phyloP scores from a whole-genome alignment of 768 basidiomycete species.

The Paxillus ammoniavirescens region DNA sequence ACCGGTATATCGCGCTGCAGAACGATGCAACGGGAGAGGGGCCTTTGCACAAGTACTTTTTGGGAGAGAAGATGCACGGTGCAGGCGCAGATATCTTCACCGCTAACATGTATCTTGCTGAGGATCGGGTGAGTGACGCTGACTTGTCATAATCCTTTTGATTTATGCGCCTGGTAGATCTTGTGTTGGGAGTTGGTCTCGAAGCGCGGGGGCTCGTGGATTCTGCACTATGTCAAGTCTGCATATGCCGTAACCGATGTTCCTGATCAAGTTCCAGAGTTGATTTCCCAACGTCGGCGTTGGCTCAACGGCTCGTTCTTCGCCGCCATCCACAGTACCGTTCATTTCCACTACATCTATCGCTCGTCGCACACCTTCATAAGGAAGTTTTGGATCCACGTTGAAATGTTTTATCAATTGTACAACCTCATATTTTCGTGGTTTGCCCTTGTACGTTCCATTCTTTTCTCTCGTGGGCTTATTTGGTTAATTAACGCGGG shows the following conservation, averaged over 20 bases:
- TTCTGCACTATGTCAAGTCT: constrained; percentile 93
- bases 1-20: constrained; percentile 86
- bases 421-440: constrained; percentile 93
- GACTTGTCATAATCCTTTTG: background rate
- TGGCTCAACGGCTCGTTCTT: constrained; percentile 99
- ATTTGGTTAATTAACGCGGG: background rate
- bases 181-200: constrained; percentile 97
- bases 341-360: constrained; percentile 96
- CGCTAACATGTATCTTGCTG: constrained; percentile 95
- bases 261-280: constrained; percentile 90
- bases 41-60: constrained; percentile 92
- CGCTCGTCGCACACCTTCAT: constrained; percentile 79
- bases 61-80: constrained; percentile 94
- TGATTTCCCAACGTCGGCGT: constrained; percentile 91
- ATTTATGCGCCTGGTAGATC: constrained; percentile 50
- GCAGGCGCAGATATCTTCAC: constrained; percentile 90
- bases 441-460: constrained; percentile 68
- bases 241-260: constrained; percentile 93
- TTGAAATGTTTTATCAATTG: constrained; percentile 88
- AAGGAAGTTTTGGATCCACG: constrained; percentile 91
- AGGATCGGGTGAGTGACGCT: constrained; percentile 61
- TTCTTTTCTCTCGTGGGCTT: background rate
- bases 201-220: constrained; percentile 89
- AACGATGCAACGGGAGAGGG: constrained; percentile 84
- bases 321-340: constrained; percentile 86